phyloP scores from a whole-genome alignment of 441 rosid genomes.

The Aquilaria agallochum region DNA sequence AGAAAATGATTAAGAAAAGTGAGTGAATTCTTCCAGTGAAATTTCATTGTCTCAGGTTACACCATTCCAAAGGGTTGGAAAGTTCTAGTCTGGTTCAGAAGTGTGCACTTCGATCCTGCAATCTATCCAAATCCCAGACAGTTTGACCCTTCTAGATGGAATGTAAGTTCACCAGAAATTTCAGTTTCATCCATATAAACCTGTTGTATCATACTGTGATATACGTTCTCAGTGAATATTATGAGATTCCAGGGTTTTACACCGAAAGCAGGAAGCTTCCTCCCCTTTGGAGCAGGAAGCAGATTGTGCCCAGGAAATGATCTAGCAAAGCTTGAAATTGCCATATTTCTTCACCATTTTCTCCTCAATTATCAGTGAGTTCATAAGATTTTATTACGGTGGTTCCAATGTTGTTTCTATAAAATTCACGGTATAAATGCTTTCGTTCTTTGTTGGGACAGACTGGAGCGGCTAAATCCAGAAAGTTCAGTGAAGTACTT shows the following conservation, averaged over 20 bases:
- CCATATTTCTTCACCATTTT: constrained; percentile 80
- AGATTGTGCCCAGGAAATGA: constrained; percentile 86
- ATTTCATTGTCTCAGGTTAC: constrained; percentile 40
- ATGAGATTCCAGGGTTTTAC: constrained; percentile 31
- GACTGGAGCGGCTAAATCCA: constrained; percentile 59
- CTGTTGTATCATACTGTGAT: not conserved
- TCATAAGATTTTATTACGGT: not conserved
- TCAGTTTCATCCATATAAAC: not conserved
- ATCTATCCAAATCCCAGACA: constrained; percentile 60
- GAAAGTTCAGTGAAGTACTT: constrained; percentile 34
- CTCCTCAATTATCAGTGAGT: constrained; percentile 63
- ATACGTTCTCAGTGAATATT: not conserved
- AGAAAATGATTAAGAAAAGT: no score
- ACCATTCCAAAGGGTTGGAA: constrained; percentile 86
- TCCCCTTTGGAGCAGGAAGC: constrained; percentile 91
- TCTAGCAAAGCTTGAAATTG: constrained; percentile 83
- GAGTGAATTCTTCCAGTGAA: no score
- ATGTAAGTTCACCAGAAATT: constrained; percentile 35
- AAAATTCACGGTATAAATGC: no score
- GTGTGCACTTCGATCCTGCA: constrained; percentile 61
- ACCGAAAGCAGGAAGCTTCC: constrained; percentile 63
- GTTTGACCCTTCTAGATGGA: constrained; percentile 89
- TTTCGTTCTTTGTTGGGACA: constrained; percentile 11
- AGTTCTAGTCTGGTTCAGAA: constrained; percentile 78
- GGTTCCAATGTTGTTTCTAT: no score